Evolutionary conservation across 208 protist species (phyloP), one percentile per base, ranked within the genome.

Genomic region (Angomonas ambiguus): DNA sequence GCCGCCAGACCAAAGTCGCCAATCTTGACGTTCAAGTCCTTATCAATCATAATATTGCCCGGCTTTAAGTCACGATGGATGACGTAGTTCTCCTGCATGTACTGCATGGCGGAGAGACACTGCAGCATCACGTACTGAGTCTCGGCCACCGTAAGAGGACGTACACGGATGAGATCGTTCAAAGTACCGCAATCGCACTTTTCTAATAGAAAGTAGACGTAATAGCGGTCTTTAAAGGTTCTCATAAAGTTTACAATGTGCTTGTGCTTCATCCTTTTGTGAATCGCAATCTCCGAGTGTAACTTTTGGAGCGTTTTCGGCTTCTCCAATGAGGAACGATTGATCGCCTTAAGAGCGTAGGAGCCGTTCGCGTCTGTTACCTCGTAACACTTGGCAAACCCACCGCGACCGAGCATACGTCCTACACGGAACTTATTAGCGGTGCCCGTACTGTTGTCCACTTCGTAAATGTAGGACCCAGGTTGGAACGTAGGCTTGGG

Each of bases 161-260:
- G 88, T 28, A 79, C 74, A 69, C 98, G 98, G 33, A 97, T 74
- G 30, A 99, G 67, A 56, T 99, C 98, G 83, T 98, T 96, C 62
- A 99, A 69, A 13, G 97, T 98, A 74, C 98, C 77, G 69, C 97
- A 88, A 66, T 80, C 79, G 77, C 98, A 99, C 63, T 98, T 81
- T 80, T 99, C 98, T n/a, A 99, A 78, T 31, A 99, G 60, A 63
- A 99, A 98, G 80, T 99, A 99, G 22, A 98, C 94, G 74, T 98
- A 97, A 31, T 91, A 83, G 62, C 91, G 66, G 73, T 99, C 98
- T 67, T 99, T 95, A 72, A 99, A 99, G 69, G 87, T 98, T 64
- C 86, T 80, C 42, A 98, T 67, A 74, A 99, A 99, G 59, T 92
- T 76, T 16, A 99, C 97, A 63, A 99, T 97, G 82, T 99, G 80